Conservation (phyloP, 1,139 yeast species). For the Blastobotrys capitulatus region DNA sequence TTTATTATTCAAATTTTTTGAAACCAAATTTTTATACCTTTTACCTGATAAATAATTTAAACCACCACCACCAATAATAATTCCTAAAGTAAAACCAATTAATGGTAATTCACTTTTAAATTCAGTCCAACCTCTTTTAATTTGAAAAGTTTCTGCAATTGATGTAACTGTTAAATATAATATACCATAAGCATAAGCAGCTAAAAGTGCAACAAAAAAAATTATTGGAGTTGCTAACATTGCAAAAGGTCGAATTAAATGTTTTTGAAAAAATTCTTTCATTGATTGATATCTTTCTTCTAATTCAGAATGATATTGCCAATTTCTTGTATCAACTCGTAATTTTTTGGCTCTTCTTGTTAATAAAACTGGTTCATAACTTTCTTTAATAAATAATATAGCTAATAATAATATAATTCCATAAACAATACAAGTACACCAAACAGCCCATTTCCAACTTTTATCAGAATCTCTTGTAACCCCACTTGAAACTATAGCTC, state of each 20-base stretch:
- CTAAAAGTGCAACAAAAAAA: constrained; percentile 38
- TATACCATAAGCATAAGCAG: constrained; percentile 44
- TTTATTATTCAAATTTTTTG: constrained; percentile 31
- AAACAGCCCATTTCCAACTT: constrained; percentile 54
- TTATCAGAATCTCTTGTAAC: constrained; percentile 46
- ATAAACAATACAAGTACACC: constrained; percentile 62
- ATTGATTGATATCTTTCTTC: constrained; percentile 40
- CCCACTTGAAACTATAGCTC: constrained; percentile 65
- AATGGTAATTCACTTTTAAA: constrained; percentile 52
- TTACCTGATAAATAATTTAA: constrained; percentile 35
- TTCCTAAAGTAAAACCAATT: constrained; percentile 52
- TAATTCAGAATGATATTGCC: constrained; percentile 39
- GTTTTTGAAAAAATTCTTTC: constrained; percentile 36
- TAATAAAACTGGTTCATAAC: constrained; percentile 63
- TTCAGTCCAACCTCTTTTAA: constrained; percentile 35
- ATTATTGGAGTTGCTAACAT: constrained; percentile 45
- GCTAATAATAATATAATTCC: constrained; percentile 48
- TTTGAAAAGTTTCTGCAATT: constrained; percentile 34
- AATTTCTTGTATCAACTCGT: constrained; percentile 56
- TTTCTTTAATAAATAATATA: constrained; percentile 54
- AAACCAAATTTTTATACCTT: constrained; percentile 33
- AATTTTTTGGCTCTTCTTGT: constrained; percentile 50
- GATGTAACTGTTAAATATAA: constrained; percentile 40
- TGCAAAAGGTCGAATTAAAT: constrained; percentile 40
- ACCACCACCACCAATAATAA: constrained; percentile 44